These are phyloP conservation scores for Schizosaccharomyces cryophilus DNA, from an alignment of 805 yeast genomes.

Conservation along the genomic window DNA sequence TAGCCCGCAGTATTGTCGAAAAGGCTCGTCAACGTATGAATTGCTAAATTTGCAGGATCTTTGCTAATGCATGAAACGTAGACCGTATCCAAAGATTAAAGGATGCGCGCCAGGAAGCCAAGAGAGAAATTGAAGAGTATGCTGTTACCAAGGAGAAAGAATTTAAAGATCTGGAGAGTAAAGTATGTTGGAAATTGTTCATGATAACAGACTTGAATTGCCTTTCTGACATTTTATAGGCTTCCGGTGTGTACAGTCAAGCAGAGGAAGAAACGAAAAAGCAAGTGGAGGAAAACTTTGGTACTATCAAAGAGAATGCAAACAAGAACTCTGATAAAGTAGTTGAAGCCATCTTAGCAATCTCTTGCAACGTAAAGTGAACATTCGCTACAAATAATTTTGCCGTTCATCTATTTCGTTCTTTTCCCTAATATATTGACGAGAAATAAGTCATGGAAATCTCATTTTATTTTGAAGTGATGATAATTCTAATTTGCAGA, in stretches of 20 bases:
- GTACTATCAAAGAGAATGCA: background rate
- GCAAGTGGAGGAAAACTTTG: background rate
- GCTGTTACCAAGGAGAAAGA: conserved; percentile 64
- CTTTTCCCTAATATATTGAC: too few species aligned
- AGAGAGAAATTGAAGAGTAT: conserved; percentile 66
- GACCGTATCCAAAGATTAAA: conserved; percentile 69
- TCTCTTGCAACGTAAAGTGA: background rate
- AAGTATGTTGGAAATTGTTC: conserved; percentile 14
- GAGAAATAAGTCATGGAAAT: too few species aligned
- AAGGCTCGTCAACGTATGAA: conserved; percentile 67
- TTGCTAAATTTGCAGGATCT: conserved; percentile 11
- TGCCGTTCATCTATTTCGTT: too few species aligned
- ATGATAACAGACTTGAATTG: background rate
- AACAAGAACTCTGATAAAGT: background rate
- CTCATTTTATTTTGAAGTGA: too few species aligned
- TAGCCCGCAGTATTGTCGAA: conserved; percentile 87
- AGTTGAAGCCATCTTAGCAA: background rate
- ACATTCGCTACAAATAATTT: background rate
- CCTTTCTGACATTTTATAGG: conserved; percentile 12
- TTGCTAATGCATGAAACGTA: conserved; percentile 10
- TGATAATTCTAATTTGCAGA: too few species aligned
- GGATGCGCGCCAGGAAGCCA: conserved; percentile 86
- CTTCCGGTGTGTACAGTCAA: conserved; percentile 48
- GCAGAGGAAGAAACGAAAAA: conserved; percentile 56
- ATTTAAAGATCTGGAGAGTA: conserved; percentile 43